phyloP scores from a whole-genome alignment of 176 grass and related monocot genomes.

The Tuctoria greenei region DNA sequence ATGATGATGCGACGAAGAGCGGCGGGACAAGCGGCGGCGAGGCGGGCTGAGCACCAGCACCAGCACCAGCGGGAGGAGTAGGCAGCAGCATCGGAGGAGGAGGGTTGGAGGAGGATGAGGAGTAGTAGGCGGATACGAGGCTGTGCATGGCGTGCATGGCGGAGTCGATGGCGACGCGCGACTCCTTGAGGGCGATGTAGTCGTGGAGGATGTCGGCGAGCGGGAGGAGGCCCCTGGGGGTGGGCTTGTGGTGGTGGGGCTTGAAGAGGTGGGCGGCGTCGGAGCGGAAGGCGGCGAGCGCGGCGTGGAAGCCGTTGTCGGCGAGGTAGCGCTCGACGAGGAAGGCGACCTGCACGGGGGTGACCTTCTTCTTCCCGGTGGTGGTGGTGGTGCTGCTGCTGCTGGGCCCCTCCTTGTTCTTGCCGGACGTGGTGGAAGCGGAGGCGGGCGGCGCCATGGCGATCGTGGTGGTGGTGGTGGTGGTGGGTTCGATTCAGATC shows the following conservation, averaged over 20 bases:
- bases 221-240: conserved; percentile 55
- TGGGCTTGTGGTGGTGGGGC: conserved; percentile 37
- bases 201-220: conserved; percentile 76
- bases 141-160: conserved; percentile 60
- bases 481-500: not conserved
- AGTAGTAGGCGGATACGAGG: conserved; percentile 59
- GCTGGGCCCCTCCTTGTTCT: not conserved
- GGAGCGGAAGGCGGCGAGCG: conserved; percentile 68
- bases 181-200: conserved; percentile 80
- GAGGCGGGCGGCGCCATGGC: conserved; percentile 40
- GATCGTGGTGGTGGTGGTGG: not conserved
- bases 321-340: conserved; percentile 87
- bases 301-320: conserved; percentile 55
- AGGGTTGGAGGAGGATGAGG: conserved; percentile 13
- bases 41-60: conserved; percentile 29
- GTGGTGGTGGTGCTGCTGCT: no score
- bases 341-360: conserved; percentile 73
- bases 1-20: conserved; percentile 42
- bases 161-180: conserved; percentile 52
- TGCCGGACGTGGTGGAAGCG: conserved; percentile 1
- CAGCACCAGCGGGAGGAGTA: not conserved
- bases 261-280: conserved; percentile 59
- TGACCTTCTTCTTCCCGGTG: conserved; percentile 60
- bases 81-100: not conserved
- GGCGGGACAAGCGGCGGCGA: conserved; percentile 51